Base-by-base conservation (phyloP, 2,329 filamentous ascomycete species). In the Ophiocordyceps robertsii region DNA sequence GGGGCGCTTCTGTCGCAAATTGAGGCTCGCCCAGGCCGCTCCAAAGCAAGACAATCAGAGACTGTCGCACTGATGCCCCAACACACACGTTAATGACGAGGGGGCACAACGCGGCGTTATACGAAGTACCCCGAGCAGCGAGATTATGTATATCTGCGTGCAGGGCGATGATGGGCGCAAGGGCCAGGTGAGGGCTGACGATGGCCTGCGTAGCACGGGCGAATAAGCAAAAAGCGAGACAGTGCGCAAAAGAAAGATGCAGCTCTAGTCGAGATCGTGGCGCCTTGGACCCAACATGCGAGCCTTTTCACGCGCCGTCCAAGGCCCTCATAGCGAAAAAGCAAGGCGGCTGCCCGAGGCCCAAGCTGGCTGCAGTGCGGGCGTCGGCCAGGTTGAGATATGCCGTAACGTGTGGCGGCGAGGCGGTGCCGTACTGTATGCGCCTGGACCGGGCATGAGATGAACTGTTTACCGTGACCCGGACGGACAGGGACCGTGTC, bases 171-270 rank as follows among this genome's bases (percentile, higher is more conserved):
- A 42, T 36, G 29, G 39, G 31, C 37, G 30, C 40, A 16, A 39
- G 29, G 31, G 32, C 39, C 37, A 39, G 29, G 40, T 16, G 40
- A 42, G 29, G 32, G 19, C 37, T 27, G 37, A 37, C 40, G 36
- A 42, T 29, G 37, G 17, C 16, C 19, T 30, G 32, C 24, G 32
- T 37, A n/a, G 39, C 31, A 39, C 27, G 32, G 37, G 13, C 1
- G 39, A 40, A 44, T 30, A 44, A 46, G 44, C 32, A 46, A 46
- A n/a, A 19, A 8, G 29, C 33, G 16, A 37, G 42, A 42, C 44
- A 40, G 44, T 42, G 42, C 29, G 39, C 39, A 46, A 43, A 46
- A 40, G 36, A 19, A 46, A 41, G n/a, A 6, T n/a, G 37, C 33
- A 35, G 38, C 27, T 31, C 40, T 42, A 38, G 42, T 24, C 16